Evolutionary conservation across 352 stramenopile genomes (phyloP), one percentile per base, ranked within the genome.

Genomic region (Aphanomyces astaci): DNA sequence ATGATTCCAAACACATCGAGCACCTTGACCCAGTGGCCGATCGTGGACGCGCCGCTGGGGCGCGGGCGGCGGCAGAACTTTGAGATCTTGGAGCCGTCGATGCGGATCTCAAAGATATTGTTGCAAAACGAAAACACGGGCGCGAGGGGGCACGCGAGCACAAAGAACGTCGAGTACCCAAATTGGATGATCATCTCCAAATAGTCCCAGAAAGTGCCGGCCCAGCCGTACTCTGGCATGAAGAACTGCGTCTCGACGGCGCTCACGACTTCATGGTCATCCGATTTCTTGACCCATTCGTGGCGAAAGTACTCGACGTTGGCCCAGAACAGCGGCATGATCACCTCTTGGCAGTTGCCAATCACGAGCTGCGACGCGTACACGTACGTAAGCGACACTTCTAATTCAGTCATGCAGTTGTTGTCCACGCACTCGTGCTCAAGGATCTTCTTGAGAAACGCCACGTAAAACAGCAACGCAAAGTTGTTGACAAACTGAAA

Each of bases 401-500:
- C 80, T 24, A 98, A 77, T 69, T 96, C 86, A 63, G 79, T 82
- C 78, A 95, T 94, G 84, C 89, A 97, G 48, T 89, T 78, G 71
- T 75, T 88, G 43, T 86, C 67, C 30, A 79, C 73, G 55, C 83
- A 88, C 19, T 84, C 79, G 2, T 77, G 77, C 71, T 90, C 80
- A 25, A 95, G 76, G 28, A 76, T 87, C 51, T 88, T 76, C 70
- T 98, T 96, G 55, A 97, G 81, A 70, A 98, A 96, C 31, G 92
- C 91, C n/a, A 98, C 81, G 76, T 98, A 98, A 73, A 98, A 97
- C 48, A 98, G 75, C 60, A 82, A 81, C n/a, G 96, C 79, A 78
- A 97, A 98, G 73, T 96, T 96, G 79, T 98, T 96, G 73, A 98
- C 96, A 39, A 96, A 96, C 81, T 98, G 92, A 76, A 98, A 98